Percentiles rank a stretch among this genome's conserved stretches.
These are phyloP conservation scores for Lactarius tabidus DNA, from an alignment of 768 basidiomycete species.

Conservation along the genomic window DNA sequence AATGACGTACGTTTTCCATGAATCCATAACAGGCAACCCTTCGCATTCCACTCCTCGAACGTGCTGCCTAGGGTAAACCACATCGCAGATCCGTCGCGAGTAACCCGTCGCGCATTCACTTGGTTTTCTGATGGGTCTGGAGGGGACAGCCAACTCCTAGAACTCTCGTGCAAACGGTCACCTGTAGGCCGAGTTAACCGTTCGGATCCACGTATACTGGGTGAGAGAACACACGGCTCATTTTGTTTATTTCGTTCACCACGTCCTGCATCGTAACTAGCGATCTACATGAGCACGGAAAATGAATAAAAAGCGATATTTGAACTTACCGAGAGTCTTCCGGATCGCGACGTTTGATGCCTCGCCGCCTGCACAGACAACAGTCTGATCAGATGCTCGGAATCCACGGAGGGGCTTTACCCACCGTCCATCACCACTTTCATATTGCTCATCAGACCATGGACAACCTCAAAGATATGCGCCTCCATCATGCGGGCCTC, in stretches of 20 bases:
- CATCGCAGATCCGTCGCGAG: neutral
- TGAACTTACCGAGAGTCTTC: neutral
- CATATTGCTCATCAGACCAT: neutral
- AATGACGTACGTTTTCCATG: neutral
- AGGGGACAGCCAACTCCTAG: slow-evolving; percentile 9
- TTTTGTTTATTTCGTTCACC: neutral
- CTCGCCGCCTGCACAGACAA: neutral
- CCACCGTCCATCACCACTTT: neutral
- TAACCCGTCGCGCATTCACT: neutral
- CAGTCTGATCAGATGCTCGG: neutral
- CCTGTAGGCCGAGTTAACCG: neutral
- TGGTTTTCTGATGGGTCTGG: slow-evolving; percentile 12
- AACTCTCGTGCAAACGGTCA: neutral
- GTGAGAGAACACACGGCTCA: neutral
- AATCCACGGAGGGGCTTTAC: neutral
- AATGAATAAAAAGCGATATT: neutral
- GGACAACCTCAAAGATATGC: neutral
- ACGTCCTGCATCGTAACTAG: neutral
- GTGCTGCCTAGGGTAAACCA: neutral
- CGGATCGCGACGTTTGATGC: neutral
- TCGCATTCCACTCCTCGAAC: neutral
- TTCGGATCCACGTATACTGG: neutral
- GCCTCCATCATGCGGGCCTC: neutral
- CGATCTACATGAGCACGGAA: neutral
- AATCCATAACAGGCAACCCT: neutral